Evolutionary conservation across 176 grass and related monocot genomes (phyloP), one percentile per base, ranked within the genome.

Genomic region (Pontederia crassipes): DNA sequence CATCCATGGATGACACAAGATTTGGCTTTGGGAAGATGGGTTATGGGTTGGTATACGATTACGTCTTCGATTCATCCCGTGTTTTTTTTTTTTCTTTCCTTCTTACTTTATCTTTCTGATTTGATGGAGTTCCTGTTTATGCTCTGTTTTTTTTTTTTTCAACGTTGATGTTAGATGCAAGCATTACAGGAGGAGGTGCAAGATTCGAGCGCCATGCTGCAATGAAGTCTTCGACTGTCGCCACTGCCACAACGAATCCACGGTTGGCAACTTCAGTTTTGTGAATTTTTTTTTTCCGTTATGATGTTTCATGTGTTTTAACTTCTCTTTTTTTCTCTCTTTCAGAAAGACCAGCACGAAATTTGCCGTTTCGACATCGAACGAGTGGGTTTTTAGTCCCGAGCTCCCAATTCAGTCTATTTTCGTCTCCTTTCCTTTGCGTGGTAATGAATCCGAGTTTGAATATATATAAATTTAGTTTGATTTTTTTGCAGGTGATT

Each of bases 161-260:
- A 68, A 16, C 12, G 8, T 56, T 28, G 16, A 0, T 57, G 74
- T 40, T 40, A 96, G 91, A 59, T 96, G 92, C 86, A 90, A 87
- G 75, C 92, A 96, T 81, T 96, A 88, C 65, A 66, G 81, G 75
- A 67, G 83, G 76, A 75, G 92, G 69, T 96, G 92, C 78, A 79
- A 69, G 83, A 78, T 96, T 67, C 83, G 92, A 49, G 83, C 87
- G 52, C 87, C 83, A 15, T 96, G 87, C 75, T 90, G 92, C 70
- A 72, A 81, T 67, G 81, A 82, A 57, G 68, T 96, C 77, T 90
- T 96, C 78, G 49, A 70, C 75, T 90, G 92, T 77, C 86, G 87
- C 77, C 92, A 90, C 71, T 88, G 91, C 73, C 91, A 96, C 81
- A 82, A 90, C 67, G 78, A 90, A 48, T 87, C 83, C 66, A 96